These are phyloP conservation scores for Tulasnella sp. DNA, from an alignment of 768 basidiomycete genomes.

Conservation along the genomic window DNA sequence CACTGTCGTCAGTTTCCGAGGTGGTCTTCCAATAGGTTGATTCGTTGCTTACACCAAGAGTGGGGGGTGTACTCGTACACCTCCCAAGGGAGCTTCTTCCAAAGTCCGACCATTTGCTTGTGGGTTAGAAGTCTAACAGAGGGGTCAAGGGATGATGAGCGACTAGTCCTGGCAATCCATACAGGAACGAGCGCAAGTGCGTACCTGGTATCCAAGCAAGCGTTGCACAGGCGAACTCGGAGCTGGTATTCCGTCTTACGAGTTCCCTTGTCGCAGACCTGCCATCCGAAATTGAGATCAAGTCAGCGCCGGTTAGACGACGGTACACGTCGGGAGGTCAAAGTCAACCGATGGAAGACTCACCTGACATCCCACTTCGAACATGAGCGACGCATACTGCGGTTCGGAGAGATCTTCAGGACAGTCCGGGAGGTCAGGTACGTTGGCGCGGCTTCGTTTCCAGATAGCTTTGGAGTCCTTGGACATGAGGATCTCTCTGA, in stretches of 20 bases:
- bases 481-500: slow-evolving; percentile 2
- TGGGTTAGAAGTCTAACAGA: background rate
- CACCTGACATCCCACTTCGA: slow-evolving; percentile 2
- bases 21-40: too few species aligned
- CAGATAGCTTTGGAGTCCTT: background rate
- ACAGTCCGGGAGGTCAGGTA: slow-evolving; percentile 8
- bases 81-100: background rate
- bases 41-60: background rate
- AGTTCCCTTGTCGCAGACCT: background rate
- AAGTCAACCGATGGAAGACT: background rate
- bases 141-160: background rate
- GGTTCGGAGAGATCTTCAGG: slow-evolving; percentile 13
- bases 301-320: background rate
- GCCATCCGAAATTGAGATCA: background rate
- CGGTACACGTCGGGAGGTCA: background rate
- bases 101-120: background rate
- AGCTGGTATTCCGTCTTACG: background rate
- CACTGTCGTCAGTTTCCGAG: too few species aligned
- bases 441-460: background rate
- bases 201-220: background rate
- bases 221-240: background rate
- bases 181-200: background rate
- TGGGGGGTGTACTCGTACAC: background rate
- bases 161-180: background rate
- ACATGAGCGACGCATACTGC: slow-evolving; percentile 10